These are phyloP conservation scores for Lipomyces japonicus DNA, from an alignment of 805 yeast genomes.

Conservation along the genomic window DNA sequence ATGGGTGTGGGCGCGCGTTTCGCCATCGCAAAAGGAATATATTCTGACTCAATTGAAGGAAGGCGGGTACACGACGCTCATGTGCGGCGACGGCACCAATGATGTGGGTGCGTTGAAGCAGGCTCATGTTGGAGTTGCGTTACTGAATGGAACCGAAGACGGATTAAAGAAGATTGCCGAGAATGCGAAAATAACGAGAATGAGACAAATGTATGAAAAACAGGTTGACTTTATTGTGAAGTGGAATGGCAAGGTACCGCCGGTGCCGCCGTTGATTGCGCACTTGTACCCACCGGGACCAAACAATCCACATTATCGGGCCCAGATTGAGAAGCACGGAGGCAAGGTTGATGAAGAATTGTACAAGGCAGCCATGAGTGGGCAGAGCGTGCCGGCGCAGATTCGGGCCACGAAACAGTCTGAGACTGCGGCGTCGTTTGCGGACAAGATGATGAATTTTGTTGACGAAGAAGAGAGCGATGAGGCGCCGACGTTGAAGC, in stretches of 20 bases:
- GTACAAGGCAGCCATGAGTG: slow-evolving; percentile 46
- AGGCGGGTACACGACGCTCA: slow-evolving; percentile 86
- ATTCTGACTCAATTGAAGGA: slow-evolving; percentile 77
- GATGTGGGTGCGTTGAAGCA: slow-evolving; percentile 99
- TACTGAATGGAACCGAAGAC: slow-evolving; percentile 93
- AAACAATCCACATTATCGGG: slow-evolving; percentile 77
- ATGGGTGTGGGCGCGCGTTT: slow-evolving; percentile 97
- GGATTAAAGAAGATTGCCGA: slow-evolving; percentile 87
- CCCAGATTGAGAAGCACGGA: slow-evolving; percentile 82
- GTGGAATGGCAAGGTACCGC: slow-evolving; percentile 71
- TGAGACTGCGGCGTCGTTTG: slow-evolving; percentile 47
- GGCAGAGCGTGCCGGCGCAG: slow-evolving; percentile 3
- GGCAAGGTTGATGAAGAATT: slow-evolving; percentile 60
- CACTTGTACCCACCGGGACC: slow-evolving; percentile 97
- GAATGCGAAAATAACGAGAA: slow-evolving; percentile 61
- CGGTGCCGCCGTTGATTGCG: slow-evolving; percentile 82
- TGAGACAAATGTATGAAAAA: slow-evolving; percentile 69
- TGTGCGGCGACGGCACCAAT: slow-evolving; percentile 99
- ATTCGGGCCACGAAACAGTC: slow-evolving; percentile 28
- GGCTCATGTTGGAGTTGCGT: slow-evolving; percentile 97
- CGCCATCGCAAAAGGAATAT: slow-evolving; percentile 93
- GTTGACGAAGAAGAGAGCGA: slow-evolving; percentile 56
- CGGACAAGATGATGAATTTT: slow-evolving; percentile 61
- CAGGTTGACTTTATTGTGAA: slow-evolving; percentile 72
- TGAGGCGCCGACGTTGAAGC: slow-evolving; percentile 88